A percentile compares a stretch with the other conserved stretches of the same genome.
Evolutionary conservation across 1,284 basidiomycete genomes (phyloP).

Genomic region (Ceratobasidium papillatum): DNA sequence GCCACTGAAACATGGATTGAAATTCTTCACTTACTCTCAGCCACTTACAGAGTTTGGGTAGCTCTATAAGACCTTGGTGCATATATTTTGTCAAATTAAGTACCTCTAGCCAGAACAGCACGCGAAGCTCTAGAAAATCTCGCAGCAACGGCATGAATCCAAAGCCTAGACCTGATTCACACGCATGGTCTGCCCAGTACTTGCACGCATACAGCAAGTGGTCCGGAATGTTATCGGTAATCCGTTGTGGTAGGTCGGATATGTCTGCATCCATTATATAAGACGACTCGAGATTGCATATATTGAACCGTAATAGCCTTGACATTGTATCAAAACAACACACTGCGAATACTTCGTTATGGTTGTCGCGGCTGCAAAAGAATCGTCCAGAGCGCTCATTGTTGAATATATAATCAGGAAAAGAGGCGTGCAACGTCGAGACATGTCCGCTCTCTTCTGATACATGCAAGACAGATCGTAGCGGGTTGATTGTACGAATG

Average conservation of each 20-base stretch:
- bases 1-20: too few relatives aligned
- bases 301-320: neutral
- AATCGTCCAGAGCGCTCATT: neutral
- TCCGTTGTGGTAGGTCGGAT: neutral
- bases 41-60: too few relatives aligned
- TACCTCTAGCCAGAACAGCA: neutral
- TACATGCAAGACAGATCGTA: neutral
- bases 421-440: neutral
- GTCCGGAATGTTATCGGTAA: neutral
- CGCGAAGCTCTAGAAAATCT: neutral
- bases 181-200: neutral
- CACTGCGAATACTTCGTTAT: neutral
- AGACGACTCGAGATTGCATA: neutral
- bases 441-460: neutral
- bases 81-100: neutral
- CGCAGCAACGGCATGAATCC: neutral
- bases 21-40: too few relatives aligned
- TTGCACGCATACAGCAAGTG: neutral
- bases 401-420: neutral
- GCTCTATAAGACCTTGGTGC: too few relatives aligned
- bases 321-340: neutral
- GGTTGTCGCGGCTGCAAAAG: neutral
- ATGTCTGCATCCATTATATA: neutral
- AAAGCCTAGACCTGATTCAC: neutral
- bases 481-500: neutral